Conservation (phyloP, 257 asterid species). For the Thymus quinquecostatus region DNA sequence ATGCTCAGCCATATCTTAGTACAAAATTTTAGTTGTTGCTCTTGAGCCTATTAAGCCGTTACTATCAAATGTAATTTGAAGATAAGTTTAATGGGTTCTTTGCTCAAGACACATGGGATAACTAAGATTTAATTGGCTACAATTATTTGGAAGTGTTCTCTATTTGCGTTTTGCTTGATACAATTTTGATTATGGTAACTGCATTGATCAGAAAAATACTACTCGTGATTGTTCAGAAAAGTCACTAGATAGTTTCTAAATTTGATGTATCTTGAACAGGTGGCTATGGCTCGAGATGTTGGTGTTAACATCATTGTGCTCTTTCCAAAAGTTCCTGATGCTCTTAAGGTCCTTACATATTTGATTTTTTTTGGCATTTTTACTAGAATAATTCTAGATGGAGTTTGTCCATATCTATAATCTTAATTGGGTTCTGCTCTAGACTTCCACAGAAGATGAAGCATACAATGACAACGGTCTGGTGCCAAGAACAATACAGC, state of each 20-base stretch:
- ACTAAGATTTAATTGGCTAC: too few relatives aligned
- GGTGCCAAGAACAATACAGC: too few relatives aligned
- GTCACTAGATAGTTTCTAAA: slow-evolving; percentile 18
- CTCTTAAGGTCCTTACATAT: slow-evolving; percentile 68
- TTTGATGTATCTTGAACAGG: not conserved
- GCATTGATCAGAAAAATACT: too few relatives aligned
- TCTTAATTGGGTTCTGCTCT: too few relatives aligned
- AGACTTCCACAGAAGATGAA: too few relatives aligned
- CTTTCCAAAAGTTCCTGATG: slow-evolving; percentile 97
- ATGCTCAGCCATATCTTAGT: not conserved
- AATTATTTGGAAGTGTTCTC: not conserved
- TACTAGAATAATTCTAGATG: not conserved
- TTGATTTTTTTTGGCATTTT: slow-evolving; percentile 11
- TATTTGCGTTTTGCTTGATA: not conserved
- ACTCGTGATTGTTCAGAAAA: not conserved
- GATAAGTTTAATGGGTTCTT: slow-evolving; percentile 7
- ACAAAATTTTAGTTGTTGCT: not conserved
- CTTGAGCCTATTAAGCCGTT: not conserved
- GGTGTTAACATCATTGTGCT: slow-evolving; percentile 97
- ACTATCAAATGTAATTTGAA: not conserved
- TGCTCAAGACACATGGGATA: not conserved
- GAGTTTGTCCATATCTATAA: too few relatives aligned
- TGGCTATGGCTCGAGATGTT: slow-evolving; percentile 81
- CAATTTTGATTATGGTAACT: too few relatives aligned
- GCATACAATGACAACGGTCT: too few relatives aligned